Evolutionary conservation across 176 grass and related monocot genomes (phyloP).

Genomic region (Hordeum marinum): DNA sequence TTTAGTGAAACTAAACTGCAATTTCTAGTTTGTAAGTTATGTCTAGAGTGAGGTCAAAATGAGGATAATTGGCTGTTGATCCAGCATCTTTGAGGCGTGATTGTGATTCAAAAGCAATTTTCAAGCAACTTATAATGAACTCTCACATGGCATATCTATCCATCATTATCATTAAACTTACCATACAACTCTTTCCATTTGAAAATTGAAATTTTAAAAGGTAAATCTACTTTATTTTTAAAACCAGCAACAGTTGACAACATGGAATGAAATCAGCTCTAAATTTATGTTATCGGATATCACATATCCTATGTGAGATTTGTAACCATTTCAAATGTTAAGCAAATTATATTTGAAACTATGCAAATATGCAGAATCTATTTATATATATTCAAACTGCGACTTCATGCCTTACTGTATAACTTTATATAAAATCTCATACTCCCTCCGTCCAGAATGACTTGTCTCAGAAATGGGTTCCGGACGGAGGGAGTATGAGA

Average conservation of each 20-base stretch:
- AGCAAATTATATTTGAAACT: not conserved
- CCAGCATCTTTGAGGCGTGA: not conserved
- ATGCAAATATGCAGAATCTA: not conserved
- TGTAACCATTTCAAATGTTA: not conserved
- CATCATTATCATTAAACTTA: not conserved
- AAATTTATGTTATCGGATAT: not conserved
- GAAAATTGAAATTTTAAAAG: no score
- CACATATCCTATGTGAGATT: not conserved
- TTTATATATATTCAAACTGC: not conserved
- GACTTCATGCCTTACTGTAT: not conserved
- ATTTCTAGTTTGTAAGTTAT: not conserved
- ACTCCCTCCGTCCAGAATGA: no score
- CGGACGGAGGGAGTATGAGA: not conserved
- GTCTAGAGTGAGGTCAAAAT: not conserved
- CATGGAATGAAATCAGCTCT: not conserved
- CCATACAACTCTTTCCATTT: not conserved
- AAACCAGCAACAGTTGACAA: not conserved
- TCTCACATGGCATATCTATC: not conserved
- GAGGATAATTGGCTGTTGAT: not conserved
- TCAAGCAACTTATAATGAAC: not conserved
- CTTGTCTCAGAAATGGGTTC: no score
- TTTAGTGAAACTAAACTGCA: not conserved
- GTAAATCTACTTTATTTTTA: not conserved
- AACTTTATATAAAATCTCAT: not conserved
- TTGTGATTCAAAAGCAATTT: not conserved